Conservation (phyloP, 306 rosid species). For the Quercus dentata region DNA sequence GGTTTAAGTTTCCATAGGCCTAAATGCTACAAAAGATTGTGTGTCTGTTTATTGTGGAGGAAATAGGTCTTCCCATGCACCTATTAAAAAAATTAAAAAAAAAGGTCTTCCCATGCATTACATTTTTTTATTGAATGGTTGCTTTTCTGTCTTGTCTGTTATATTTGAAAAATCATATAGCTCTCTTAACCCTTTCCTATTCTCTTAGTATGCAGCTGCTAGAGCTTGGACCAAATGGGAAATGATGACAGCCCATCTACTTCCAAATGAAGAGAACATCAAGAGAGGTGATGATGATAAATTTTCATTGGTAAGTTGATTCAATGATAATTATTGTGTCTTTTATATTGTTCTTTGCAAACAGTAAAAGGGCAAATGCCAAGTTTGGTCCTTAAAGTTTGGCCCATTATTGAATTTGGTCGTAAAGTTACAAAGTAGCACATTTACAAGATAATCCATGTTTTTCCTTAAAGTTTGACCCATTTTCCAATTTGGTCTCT, state of each 20-base stretch:
- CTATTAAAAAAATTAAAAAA: too few species aligned
- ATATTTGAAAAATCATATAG: neutral
- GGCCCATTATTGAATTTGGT: too few species aligned
- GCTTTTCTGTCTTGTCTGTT: slow-evolving; percentile 6
- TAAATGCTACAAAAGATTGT: neutral
- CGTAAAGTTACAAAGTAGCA: too few species aligned
- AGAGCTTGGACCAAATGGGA: slow-evolving; percentile 99
- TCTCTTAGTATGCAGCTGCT: slow-evolving; percentile 83
- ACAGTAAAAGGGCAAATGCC: neutral
- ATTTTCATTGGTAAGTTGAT: slow-evolving; percentile 70
- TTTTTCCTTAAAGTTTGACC: too few species aligned
- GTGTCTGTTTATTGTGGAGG: neutral
- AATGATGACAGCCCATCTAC: slow-evolving; percentile 93
- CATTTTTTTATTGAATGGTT: slow-evolving; percentile 2
- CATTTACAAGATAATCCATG: too few species aligned
- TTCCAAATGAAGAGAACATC: slow-evolving; percentile 72
- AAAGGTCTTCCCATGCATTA: neutral
- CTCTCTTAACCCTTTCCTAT: slow-evolving; percentile 23
- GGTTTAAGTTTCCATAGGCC: neutral
- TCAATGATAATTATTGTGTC: neutral
- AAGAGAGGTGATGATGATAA: slow-evolving; percentile 78
- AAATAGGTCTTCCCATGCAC: neutral
- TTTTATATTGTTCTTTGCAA: neutral
- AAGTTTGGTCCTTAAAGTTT: too few species aligned
- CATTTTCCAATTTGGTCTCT: too few species aligned